Base-by-base conservation (phyloP, 1,284 basidiomycete genomes). In the Earliella scabrosa region DNA sequence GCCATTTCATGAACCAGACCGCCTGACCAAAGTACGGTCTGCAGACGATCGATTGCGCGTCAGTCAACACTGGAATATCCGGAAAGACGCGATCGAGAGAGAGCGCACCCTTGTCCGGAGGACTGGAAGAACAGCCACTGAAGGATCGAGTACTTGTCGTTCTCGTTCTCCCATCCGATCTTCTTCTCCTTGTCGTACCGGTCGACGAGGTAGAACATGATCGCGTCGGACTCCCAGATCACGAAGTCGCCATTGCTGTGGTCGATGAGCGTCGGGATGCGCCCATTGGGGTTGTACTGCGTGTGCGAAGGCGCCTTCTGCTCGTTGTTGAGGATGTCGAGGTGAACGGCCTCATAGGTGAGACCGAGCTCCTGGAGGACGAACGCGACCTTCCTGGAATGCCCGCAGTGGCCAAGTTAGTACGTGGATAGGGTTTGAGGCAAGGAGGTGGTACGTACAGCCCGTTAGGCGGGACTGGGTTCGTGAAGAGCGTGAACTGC, bases 231-330 rank as follows among this genome's bases (percentile, higher is more conserved):
- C 60, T 75, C 74, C 61, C 65, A 65, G 32, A 66, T 31, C 18
- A 54, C 52, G 50, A 71, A 70, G 61, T 73, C 68, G 49, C 58
- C 53, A 59, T 72, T 72, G 40, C 56, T 23, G 62, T 73, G 72
- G 62, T 75, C 74, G 31, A 75, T 66, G 39, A 75, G 52, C 21
- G 68, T 65, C 8, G 73, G 73, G 39, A 74, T 71, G 16, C 71
- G 66, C 0, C 70, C 68, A 55, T 75, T 75, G 10, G 68, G 70
- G 60, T 70, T 71, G 34, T 64, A 46, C 59, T 66, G 59, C 11
- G 52, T 46, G 60, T 67, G 66, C 40, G 56, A 60, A 0, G 60
- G 54, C 1, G 23, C 38, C 62, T 72, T 73, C 36, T 71, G 68
- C 61, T 73, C 71, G 16, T 49, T 48, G 44, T 61, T 66, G 34